phyloP scores from a whole-genome alignment of 768 basidiomycete species.

The Naganishia vishniacii region DNA sequence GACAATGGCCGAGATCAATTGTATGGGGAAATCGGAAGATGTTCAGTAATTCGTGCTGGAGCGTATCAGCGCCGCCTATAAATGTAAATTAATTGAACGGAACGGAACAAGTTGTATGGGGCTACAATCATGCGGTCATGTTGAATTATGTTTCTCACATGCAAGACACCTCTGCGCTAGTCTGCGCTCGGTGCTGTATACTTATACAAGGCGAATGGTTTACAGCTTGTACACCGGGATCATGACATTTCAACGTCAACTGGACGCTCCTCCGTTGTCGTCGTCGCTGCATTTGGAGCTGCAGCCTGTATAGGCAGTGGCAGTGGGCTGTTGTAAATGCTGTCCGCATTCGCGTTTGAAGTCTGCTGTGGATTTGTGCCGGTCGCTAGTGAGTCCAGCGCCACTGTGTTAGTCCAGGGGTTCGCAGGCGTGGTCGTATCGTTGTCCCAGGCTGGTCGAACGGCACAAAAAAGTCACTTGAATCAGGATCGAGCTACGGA shows the following conservation, averaged over 20 bases:
- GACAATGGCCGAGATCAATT: too few relatives aligned
- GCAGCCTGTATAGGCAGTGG: constrained; percentile 34
- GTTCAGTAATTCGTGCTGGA: too few relatives aligned
- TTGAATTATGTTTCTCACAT: too few relatives aligned
- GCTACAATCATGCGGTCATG: too few relatives aligned
- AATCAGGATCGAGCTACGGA: too few relatives aligned
- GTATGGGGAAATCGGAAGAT: too few relatives aligned
- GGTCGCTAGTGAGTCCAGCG: constrained; percentile 30
- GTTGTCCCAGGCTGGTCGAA: constrained; percentile 20
- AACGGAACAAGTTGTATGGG: too few relatives aligned
- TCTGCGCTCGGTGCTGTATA: not conserved
- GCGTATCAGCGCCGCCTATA: too few relatives aligned
- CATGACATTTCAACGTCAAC: constrained; percentile 24
- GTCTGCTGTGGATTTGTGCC: constrained; percentile 13
- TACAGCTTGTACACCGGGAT: not conserved
- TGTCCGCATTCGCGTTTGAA: constrained; percentile 20
- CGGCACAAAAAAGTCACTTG: not conserved
- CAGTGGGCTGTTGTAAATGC: constrained; percentile 33
- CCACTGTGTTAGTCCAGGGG: constrained; percentile 36
- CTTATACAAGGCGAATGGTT: constrained; percentile 1
- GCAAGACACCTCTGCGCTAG: too few relatives aligned
- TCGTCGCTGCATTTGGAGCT: constrained; percentile 11
- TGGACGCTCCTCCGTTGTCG: constrained; percentile 2
- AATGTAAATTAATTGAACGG: too few relatives aligned
- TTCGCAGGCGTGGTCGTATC: constrained; percentile 11